Evolutionary conservation across 139 green algal genomes (phyloP), one percentile per base, ranked within the genome.

Genomic region (Tetradesmus lagerheimii): DNA sequence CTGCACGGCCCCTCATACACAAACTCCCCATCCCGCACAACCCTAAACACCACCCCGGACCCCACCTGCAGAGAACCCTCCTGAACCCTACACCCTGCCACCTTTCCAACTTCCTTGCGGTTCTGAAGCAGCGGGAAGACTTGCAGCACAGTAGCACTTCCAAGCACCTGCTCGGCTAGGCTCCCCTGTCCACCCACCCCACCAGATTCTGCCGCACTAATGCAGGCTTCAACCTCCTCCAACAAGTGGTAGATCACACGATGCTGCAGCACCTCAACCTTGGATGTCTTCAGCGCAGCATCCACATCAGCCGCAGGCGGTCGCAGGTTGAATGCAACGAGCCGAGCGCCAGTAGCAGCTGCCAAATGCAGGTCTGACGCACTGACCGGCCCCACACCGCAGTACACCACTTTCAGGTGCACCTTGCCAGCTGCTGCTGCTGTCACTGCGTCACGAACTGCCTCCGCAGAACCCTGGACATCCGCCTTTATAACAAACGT

Each of bases 181-280:
- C 39, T 37, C 38, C 81, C 79, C 37, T 41, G 4, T n/a, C 74
- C 79, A 18, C 41, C 34, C 3, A 37, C 47, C 38, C 31, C 53
- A 35, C 76, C 57, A 20, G 82, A 43, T 29, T 37, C 91, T 31
- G 57, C 87, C 20, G n/a, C 64, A 35, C 3, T 41, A 4, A 76
- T 62, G n/a, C 86, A 11, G 18, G 20, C 34, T 29, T 2, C 14
- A 15, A 78, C 66, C 41, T 96, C 92, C 47, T 97, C 95, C 85
- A 98, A 89, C 62, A 99, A 86, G 64, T 95, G 86, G 89, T 99
- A 99, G 82, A 99, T 98, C 57, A 99, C 92, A 29, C 90, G 87
- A 53, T 97, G 95, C 34, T 87, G 62, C 23, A 94, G 37, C 38
- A 98, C 47, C 1, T 89, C 71, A n/a, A 98, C 86, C 1, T 92